Evolutionary conservation across 495 filamentous ascomycete genomes (phyloP), one percentile per base, ranked within the genome.

Genomic region (Penicillium subrubescens): DNA sequence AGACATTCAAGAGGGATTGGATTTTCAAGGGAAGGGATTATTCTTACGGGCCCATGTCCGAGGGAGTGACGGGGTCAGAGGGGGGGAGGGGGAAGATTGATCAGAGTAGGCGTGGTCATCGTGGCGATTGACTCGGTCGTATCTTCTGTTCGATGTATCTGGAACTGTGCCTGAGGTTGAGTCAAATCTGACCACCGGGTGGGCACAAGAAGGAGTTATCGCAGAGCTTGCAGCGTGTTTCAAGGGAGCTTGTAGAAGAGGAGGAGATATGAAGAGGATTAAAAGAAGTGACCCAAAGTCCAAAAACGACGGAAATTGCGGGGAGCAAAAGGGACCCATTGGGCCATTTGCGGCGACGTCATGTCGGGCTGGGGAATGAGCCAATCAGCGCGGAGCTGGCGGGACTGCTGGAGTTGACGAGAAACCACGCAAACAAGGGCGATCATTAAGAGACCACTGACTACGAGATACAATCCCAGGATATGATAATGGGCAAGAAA

Each of bases 21-120:
- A 34, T 54, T 58, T 50, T 50, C 41, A 61, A 33, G 51, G 37
- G 46, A 43, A 65, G 65, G 59, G 39, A 57, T 56, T 82, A 91
- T 82, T 84, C 92, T 83, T 85, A 96, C 93, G 92, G 92, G 67
- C 83, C 84, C 80, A 92, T 89, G 62, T 96, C 93, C 10, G 90
- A 92, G 31, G 93, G 93, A n/a, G 93, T 97, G 61, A 89, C 90
- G 25, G 92, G 89, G 62, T 92, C 90, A 31, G 91, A 92, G 10
- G 90, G 89, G 89, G 52, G 92, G 89, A 60, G 91, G 91, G 34
- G 93, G 93, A 48, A 96, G 84, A 73, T 94, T 92, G 80, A 96
- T 92, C 64, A 96, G 78, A 58, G 90, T 95, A n/a, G 83, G 76
- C 48, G 75, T 79, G 17, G 71, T 70, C 78, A 81, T 81, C 55